Base-by-base conservation (phyloP, 768 basidiomycete species). In the Leccinum boreale region DNA sequence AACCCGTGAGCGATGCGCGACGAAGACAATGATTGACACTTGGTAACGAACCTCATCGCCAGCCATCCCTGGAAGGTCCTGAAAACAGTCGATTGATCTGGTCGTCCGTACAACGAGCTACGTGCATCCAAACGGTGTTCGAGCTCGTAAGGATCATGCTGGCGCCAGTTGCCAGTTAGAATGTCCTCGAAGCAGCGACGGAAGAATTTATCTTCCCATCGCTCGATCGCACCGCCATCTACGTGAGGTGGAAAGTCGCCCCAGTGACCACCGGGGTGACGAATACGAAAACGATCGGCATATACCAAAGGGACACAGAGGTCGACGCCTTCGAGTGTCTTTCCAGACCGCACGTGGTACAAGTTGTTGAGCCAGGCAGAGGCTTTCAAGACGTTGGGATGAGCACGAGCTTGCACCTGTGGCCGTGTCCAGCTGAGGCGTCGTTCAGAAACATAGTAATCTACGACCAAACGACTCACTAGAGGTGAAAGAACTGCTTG, bases 31-130 rank as follows among this genome's bases (percentile, higher is more conserved):
- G n/a, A 26, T 14, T 17, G 59, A 17, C 58, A 53, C 17, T 57
- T 19, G 19, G 10, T 1, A 53, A 56, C 65, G 5, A 51, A 87
- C 85, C 83, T 85, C 77, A 87, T 76, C 2, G 87, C 78, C 12
- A 88, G 69, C 89, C 89, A 91, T n/a, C 88, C 89, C 64, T 90
- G 89, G 75, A 86, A 91, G 3, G 85, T 83, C 52, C 82, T 74
- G 66, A 85, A 83, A 7, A 83, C 75, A 56, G 70, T 81, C 23
- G 80, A 77, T 70, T 82, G 84, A 55, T 75, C 78, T 5, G 79
- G 77, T 15, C 79, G 76, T 42, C 83, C 78, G 70, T 90, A 89
- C 56, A 91, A 64, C 19, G 87, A 87, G 50, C 75, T 84, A 33
- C 80, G 73, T 1, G 87, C 89, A 56, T 82, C 69, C 26, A 90